Evolutionary conservation across 768 basidiomycete species (phyloP), one percentile per base, ranked within the genome.

Genomic region (Calocybe gangraenosa): DNA sequence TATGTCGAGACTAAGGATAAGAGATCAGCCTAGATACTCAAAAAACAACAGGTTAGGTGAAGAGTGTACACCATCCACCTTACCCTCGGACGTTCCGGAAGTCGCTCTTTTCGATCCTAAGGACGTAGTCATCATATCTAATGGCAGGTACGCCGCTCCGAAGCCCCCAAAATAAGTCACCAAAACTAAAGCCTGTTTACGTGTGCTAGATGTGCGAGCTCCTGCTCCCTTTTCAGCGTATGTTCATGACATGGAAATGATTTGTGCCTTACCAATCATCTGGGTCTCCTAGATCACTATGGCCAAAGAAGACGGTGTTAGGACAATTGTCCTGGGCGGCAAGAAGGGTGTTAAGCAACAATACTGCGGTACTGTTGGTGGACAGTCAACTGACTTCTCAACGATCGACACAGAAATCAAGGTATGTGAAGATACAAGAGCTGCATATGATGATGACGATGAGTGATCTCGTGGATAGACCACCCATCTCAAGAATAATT

Each of bases 341-440:
- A 71, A 70, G 53, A 55, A 66, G 9, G 67, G 61, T 39, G 60
- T 70, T 7, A 59, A 57, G 31, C 80, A 81, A 52, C 70, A 81
- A 53, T 82, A 80, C 55, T 79, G 77, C 50, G 81, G 81, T 15
- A 75, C 71, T 30, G 79, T 82, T 22, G 80, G 79, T n/a, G 80
- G 80, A 0, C 76, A 83, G 60, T 79, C 76, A 3, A 74, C 74
- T 1, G 72, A 74, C 51, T 82, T 75, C 57, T 68, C 74, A 1
- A 71, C 66, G n/a, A 75, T 82, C 9, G 78, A 82, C 55, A 78
- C 77, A 10, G 74, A 81, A 57, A 66, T 81, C 49, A 81, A 79
- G 70, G 73, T 67, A 44, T 40, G 58, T 14, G 28, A 23, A 37
- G 28, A 20, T 15, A 37, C 42, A 37, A 18, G 25, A 34, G 7